Conservation (phyloP, 352 stramenopile genomes). For the Globisporangium okanoganense region DNA sequence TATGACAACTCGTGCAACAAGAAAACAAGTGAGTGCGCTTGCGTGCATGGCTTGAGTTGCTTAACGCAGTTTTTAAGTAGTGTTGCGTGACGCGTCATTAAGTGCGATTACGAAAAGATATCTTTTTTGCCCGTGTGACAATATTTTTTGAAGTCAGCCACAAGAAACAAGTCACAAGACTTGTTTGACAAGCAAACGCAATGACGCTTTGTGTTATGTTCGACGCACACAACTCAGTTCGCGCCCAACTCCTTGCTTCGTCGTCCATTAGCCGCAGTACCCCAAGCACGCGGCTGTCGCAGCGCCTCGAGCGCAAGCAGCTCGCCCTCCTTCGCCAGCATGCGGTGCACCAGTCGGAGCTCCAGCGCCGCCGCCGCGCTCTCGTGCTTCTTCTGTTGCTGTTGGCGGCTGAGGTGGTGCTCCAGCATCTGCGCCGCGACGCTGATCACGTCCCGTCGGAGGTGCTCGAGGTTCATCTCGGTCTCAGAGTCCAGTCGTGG, state of each 20-base stretch:
- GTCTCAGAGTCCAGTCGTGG: not conserved
- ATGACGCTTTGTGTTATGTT: no score
- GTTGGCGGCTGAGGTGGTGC: constrained; percentile 10
- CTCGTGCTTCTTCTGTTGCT: not conserved
- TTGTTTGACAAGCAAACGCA: no score
- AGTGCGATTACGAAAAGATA: no score
- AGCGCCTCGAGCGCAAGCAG: constrained; percentile 18
- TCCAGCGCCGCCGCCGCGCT: constrained; percentile 10
- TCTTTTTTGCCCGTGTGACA: no score
- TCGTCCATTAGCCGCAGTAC: no score
- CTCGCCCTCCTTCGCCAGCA: constrained; percentile 32
- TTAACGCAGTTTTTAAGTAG: no score
- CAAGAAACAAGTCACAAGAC: no score
- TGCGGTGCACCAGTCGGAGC: constrained; percentile 26
- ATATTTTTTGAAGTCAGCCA: no score
- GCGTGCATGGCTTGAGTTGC: not conserved
- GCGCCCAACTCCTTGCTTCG: no score
- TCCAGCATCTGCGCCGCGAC: constrained; percentile 24
- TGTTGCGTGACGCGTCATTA: no score
- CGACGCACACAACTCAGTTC: no score
- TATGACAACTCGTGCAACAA: not conserved
- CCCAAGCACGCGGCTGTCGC: not conserved
- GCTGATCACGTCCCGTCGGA: constrained; percentile 23
- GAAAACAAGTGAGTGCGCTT: not conserved
- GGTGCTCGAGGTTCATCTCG: not conserved